Evolutionary conservation across 2,329 filamentous ascomycete species (phyloP).

Genomic region (Diaporthe citrichinensis): DNA sequence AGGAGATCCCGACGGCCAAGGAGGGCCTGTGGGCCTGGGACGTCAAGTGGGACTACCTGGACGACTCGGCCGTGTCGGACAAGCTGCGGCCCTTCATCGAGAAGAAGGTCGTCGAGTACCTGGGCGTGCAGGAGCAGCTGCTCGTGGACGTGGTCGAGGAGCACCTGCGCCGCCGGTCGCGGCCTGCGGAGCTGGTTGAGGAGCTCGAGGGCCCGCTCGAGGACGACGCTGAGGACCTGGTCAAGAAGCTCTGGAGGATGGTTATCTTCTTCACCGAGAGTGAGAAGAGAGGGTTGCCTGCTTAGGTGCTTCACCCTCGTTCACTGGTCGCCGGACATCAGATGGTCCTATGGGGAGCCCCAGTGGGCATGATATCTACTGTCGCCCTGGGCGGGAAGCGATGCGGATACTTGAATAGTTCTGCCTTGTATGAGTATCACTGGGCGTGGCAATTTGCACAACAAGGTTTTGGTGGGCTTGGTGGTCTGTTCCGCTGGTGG

Average conservation of each 20-base stretch:
- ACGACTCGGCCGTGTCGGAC: conserved; percentile 83
- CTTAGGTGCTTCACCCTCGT: conserved; percentile 55
- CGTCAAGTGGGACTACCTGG: conserved; percentile 92
- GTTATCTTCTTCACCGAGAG: conserved; percentile 97
- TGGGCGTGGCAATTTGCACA: background rate
- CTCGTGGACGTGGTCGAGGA: conserved; percentile 93
- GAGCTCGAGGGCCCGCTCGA: conserved; percentile 91
- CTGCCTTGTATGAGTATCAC: background rate
- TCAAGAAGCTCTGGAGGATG: conserved; percentile 98
- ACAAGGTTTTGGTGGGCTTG: background rate
- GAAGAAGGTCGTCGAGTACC: conserved; percentile 97
- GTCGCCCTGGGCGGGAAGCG: background rate
- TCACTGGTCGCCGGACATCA: too few species aligned
- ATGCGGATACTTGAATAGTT: background rate
- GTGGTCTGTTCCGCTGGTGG: background rate
- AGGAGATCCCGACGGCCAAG: conserved; percentile 90
- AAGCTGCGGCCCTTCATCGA: conserved; percentile 95
- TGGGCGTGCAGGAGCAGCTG: conserved; percentile 96
- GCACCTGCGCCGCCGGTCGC: conserved; percentile 81
- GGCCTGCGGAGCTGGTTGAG: conserved; percentile 85
- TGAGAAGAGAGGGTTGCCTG: conserved; percentile 88
- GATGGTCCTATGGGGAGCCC: too few species aligned
- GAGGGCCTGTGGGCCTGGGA: conserved; percentile 92
- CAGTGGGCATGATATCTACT: background rate
- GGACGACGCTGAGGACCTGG: conserved; percentile 92